Conservation (phyloP, 2,329 filamentous ascomycete genomes). For the Tolypocladium guangdongense region DNA sequence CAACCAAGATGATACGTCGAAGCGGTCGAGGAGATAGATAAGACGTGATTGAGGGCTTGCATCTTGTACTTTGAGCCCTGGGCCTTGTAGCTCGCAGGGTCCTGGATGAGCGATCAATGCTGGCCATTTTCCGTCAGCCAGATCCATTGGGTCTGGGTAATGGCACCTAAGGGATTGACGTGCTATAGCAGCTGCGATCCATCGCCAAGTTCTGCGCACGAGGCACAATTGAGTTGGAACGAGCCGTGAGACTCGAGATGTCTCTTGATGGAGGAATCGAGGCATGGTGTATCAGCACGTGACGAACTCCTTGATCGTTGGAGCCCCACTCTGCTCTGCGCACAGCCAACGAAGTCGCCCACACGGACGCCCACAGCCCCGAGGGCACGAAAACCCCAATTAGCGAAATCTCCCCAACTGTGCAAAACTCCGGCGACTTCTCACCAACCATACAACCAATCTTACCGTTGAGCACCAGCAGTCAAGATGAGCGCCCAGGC, state of each 20-base stretch:
- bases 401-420: constrained; percentile 20
- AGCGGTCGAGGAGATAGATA: not conserved
- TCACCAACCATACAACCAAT: constrained; percentile 16
- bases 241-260: not conserved
- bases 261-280: no score
- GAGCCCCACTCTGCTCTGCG: not conserved
- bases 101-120: not conserved
- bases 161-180: no score
- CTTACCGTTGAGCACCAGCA: constrained; percentile 25
- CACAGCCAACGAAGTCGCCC: not conserved
- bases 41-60: not conserved
- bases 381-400: constrained; percentile 32
- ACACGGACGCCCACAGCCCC: not conserved
- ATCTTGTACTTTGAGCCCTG: not conserved
- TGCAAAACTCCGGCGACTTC: constrained; percentile 17
- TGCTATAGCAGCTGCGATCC: no score
- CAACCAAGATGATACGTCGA: not conserved
- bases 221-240: not conserved
- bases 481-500: constrained; percentile 56
- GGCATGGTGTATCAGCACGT: not conserved
- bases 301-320: not conserved
- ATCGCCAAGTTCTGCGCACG: not conserved
- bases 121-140: not conserved
- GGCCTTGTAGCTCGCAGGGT: not conserved
- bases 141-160: not conserved